These are phyloP conservation scores for Melaleuca alternifolia DNA, from an alignment of 345 rosid genomes.

Conservation along the genomic window DNA sequence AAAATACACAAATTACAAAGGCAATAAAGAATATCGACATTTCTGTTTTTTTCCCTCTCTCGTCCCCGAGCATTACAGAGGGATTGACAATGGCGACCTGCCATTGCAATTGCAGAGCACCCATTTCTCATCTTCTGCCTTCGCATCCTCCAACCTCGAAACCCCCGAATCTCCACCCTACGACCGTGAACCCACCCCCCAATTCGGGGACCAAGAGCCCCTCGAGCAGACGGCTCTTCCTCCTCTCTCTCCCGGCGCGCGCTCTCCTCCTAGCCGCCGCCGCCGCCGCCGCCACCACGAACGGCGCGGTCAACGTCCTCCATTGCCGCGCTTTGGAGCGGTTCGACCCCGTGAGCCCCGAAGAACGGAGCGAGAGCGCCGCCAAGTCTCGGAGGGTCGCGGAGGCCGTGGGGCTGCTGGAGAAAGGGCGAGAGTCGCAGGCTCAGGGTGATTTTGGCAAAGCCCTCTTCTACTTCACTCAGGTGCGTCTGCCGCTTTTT, in stretches of 20 bases:
- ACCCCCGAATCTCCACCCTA: not conserved
- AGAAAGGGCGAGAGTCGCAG: conserved; percentile 41
- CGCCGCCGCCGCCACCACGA: not conserved
- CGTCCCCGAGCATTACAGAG: not conserved
- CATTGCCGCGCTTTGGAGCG: conserved; percentile 11
- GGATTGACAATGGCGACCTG: not conserved
- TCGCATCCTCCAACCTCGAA: not conserved
- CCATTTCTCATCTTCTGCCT: conserved; percentile 18
- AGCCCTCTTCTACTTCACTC: conserved; percentile 47
- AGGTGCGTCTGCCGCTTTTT: conserved; percentile 4
- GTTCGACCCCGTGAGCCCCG: conserved; percentile 24
- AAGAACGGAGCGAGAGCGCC: conserved; percentile 23
- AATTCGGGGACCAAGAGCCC: not conserved
- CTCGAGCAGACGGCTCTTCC: conserved; percentile 21
- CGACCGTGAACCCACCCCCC: conserved; percentile 2
- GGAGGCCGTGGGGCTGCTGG: conserved; percentile 34
- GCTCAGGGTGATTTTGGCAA: conserved; percentile 36
- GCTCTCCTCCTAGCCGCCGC: conserved; percentile 1
- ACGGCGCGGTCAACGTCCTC: not conserved
- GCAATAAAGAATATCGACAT: too few species aligned
- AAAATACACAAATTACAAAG: too few species aligned
- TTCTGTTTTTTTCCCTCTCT: not conserved
- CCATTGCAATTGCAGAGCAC: conserved; percentile 8
- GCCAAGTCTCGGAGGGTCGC: conserved; percentile 17
- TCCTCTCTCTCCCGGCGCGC: conserved; percentile 27